These are phyloP conservation scores for Pseudovirgaria hyperparasitica DNA, from an alignment of 2,329 filamentous ascomycete species.

Conservation along the genomic window DNA sequence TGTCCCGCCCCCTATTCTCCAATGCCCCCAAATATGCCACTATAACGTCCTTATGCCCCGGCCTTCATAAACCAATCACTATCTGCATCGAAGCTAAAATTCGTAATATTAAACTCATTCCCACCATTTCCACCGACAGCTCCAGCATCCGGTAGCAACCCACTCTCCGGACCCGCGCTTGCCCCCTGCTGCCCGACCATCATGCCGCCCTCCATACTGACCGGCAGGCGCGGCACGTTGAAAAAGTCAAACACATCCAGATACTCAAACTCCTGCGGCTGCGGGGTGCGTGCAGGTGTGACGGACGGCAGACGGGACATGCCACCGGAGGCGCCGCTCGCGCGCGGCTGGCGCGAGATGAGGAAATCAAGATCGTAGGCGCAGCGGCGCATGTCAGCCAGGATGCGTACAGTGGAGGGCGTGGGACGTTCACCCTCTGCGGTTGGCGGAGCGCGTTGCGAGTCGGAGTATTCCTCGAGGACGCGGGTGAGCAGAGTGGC, in stretches of 20 bases:
- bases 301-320: conserved; percentile 19
- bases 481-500: conserved; percentile 68
- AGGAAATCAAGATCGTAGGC: conserved; percentile 84
- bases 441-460: conserved; percentile 45
- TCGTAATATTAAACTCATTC: conserved; percentile 66
- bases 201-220: conserved; percentile 19
- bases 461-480: conserved; percentile 73
- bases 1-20: too few species aligned
- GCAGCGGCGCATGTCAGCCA: conserved; percentile 83
- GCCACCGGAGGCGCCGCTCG: conserved; percentile 10
- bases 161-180: conserved; percentile 11
- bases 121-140: conserved; percentile 3
- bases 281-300: conserved; percentile 55
- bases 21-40: not conserved
- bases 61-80: conserved; percentile 61
- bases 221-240: conserved; percentile 66
- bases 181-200: conserved; percentile 19
- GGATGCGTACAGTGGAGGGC: conserved; percentile 71
- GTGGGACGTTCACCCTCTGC: conserved; percentile 59
- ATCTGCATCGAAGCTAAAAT: conserved; percentile 63
- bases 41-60: not conserved
- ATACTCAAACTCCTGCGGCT: conserved; percentile 75
- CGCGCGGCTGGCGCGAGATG: conserved; percentile 64
- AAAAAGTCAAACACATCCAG: conserved; percentile 92
- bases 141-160: conserved; percentile 15